A percentile compares a stretch with the other conserved stretches of the same genome.
These are phyloP conservation scores for Penicillium sp. DNA, from an alignment of 2,329 filamentous ascomycete genomes.

Conservation along the genomic window DNA sequence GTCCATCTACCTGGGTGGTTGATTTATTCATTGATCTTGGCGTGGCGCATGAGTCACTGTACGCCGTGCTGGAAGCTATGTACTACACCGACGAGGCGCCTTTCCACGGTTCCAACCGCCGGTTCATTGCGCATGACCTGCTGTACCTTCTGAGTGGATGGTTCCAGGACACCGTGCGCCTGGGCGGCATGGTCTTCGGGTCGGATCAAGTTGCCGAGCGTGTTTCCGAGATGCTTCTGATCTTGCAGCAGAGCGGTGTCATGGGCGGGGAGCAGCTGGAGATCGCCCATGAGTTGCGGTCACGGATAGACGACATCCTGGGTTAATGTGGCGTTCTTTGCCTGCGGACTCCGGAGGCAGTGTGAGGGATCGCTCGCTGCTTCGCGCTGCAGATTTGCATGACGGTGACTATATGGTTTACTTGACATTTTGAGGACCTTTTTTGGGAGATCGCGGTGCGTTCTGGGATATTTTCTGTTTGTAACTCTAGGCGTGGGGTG, in stretches of 20 bases:
- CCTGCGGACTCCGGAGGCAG: neutral
- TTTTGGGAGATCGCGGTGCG: neutral
- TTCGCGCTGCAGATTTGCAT: constrained; percentile 1
- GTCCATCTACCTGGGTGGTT: constrained; percentile 56
- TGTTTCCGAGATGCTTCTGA: constrained; percentile 44
- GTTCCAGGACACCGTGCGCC: constrained; percentile 55
- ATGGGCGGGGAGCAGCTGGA: constrained; percentile 37
- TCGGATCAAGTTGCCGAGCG: constrained; percentile 55
- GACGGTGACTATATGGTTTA: constrained; percentile 6
- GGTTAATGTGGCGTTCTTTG: constrained; percentile 26
- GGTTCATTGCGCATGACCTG: constrained; percentile 58
- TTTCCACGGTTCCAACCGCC: constrained; percentile 57
- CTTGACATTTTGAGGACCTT: neutral
- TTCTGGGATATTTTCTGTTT: constrained; percentile 1
- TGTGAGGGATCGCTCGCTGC: neutral
- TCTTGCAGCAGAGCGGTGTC: constrained; percentile 44
- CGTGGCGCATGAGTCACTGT: constrained; percentile 58
- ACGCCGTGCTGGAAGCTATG: constrained; percentile 61
- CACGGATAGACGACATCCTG: constrained; percentile 41
- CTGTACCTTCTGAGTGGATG: constrained; percentile 60
- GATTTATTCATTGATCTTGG: constrained; percentile 63
- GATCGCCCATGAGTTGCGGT: constrained; percentile 40
- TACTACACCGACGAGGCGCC: constrained; percentile 65
- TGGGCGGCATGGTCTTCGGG: constrained; percentile 56
- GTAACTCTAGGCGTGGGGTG: constrained; percentile 14